These are phyloP conservation scores for Coemansia sp. DNA, from an alignment of 192 early-diverging fungal species.

Conservation along the genomic window DNA sequence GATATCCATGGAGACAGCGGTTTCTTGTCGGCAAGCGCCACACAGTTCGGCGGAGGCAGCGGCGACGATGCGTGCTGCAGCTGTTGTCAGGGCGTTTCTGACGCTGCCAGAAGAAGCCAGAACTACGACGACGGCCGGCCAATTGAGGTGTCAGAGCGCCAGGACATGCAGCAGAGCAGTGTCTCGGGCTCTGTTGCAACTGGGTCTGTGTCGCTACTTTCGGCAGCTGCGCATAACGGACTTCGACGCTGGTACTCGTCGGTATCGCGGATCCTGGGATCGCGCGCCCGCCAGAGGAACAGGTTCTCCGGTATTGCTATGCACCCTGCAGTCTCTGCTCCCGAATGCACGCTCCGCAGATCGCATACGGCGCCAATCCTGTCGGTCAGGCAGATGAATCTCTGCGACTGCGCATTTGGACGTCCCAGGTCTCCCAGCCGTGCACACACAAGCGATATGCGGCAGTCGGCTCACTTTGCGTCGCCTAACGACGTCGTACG, in stretches of 20 bases:
- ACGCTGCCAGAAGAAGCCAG: not conserved
- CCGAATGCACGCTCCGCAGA: slow-evolving; percentile 9
- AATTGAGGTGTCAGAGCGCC: not conserved
- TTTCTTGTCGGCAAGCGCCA: not conserved
- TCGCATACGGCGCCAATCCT: slow-evolving; percentile 41
- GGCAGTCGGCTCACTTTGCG: not conserved
- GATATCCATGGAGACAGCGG: not conserved
- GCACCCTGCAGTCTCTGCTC: not conserved
- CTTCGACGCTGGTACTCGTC: slow-evolving; percentile 38
- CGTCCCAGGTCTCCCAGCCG: not conserved
- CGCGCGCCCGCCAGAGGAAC: not conserved
- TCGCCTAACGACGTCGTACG: not conserved
- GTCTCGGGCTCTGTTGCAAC: not conserved
- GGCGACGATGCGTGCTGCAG: not conserved
- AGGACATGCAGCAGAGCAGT: not conserved
- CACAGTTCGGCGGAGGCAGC: slow-evolving; percentile 21
- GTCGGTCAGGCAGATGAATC: slow-evolving; percentile 13
- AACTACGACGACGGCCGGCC: not conserved
- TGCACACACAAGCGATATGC: not conserved
- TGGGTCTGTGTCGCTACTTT: not conserved
- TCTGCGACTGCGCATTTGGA: slow-evolving; percentile 29
- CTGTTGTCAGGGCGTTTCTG: not conserved
- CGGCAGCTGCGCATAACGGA: not conserved
- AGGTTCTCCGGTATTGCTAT: too few relatives aligned
- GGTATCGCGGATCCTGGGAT: slow-evolving; percentile 1